Base-by-base conservation (phyloP, 2,329 filamentous ascomycete genomes). In the Fusarium metavorans region DNA sequence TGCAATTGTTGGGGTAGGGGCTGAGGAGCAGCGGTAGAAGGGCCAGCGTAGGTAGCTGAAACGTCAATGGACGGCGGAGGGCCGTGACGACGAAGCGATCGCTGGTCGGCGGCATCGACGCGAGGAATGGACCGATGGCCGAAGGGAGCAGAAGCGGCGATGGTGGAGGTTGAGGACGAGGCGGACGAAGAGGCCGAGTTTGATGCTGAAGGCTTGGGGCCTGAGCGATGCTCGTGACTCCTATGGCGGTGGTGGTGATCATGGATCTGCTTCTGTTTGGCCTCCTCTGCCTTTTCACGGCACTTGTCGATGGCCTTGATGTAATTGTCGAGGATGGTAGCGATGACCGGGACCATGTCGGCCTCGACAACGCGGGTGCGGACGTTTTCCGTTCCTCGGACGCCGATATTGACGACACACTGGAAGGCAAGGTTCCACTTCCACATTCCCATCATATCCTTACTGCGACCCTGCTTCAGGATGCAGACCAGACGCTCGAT, bases 371-470 rank as follows among this genome's bases (percentile, higher is more conserved):
- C 96, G 76, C 97, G 90, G 67, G 97, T 98, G 77, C 97, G 91
- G 69, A 99, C 97, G 76, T 91, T 92, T 85, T 99, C 97, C 14
- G 97, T 98, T 70, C 97, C 97, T 77, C 97, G 91, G 70, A 99
- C 96, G 67, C 97, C 97, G 81, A 99, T 98, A 84, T 99, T 99
- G 82, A 99, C 97, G 75, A 98, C 95, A 83, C 97, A 99, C 84
- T 98, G 97, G 83, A 99, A 99, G 63, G 97, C 97, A 73, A 99
- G 89, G 81, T 98, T 99, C 97, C 97, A 99, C 85, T 98, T 98
- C 97, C 97, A 99, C 94, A 98, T 98, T 83, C 98, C 96, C 96
- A 98, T 98, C 92, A 98, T 93, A 83, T 99, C 96, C 84, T 95
- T 97, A 85, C 94, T 98, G 81, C 97, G 90, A 73, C 97, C 97